Evolutionary conservation across 108 stramenopile genomes (phyloP).

Genomic region (Pseudonitzschia pungens): DNA sequence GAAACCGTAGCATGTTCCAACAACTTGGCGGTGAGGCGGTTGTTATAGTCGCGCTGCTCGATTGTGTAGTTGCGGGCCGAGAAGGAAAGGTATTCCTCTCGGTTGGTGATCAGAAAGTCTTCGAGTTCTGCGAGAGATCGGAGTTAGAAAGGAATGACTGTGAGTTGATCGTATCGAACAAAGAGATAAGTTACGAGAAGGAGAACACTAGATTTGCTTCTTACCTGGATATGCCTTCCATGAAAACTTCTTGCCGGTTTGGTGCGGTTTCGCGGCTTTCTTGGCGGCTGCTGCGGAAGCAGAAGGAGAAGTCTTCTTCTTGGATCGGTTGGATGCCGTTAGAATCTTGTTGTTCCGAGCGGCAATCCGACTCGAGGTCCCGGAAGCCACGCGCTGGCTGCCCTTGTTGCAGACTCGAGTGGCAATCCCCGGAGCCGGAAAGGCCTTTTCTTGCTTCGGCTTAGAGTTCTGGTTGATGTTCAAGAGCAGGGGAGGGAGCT

Average conservation of each 20-base stretch:
- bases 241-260: slow-evolving; percentile 39
- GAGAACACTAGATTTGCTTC: background rate
- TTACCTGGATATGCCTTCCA: slow-evolving; percentile 42
- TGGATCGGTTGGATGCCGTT: background rate
- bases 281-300: background rate
- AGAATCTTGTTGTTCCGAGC: background rate
- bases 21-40: slow-evolving; percentile 57
- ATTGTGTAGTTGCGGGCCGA: slow-evolving; percentile 67
- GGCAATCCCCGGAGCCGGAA: background rate
- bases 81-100: slow-evolving; percentile 42
- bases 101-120: slow-evolving; percentile 33
- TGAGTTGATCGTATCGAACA: slow-evolving; percentile 3
- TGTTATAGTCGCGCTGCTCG: slow-evolving; percentile 76
- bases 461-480: background rate
- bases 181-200: background rate
- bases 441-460: background rate
- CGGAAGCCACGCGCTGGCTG: background rate
- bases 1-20: slow-evolving; percentile 51
- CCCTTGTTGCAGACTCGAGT: too few species aligned
- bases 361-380: background rate
- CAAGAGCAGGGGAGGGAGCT: slow-evolving; percentile 3
- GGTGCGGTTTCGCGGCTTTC: background rate
- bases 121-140: slow-evolving; percentile 29
- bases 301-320: background rate
- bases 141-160: background rate